Base-by-base conservation (phyloP, 345 rosid genomes). In the Excoecaria agallocha region DNA sequence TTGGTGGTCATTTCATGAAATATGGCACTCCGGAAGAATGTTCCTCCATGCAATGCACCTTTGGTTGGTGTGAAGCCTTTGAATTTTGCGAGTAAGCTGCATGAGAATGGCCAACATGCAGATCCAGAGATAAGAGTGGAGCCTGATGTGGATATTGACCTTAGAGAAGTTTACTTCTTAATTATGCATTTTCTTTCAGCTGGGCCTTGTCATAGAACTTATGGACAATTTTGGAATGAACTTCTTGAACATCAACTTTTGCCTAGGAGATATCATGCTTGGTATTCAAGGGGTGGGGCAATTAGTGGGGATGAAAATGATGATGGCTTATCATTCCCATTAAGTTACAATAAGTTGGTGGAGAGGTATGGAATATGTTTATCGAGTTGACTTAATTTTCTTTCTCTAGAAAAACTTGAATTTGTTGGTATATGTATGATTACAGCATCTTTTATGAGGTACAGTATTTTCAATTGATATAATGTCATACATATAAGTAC, bases 181-280 rank as follows among this genome's bases (percentile, higher is more conserved):
- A 89, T 96, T 77, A 88, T 96, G 88, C 98, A 91, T 83, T 96
- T 96, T 78, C 92, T 96, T 72, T 91, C 97, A 43, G 76, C 85
- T 77, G 95, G 99, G 39, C 99, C 98, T 41, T 96, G 99, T 77
- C 91, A 88, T 49, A 84, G 84, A 79, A 91, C 97, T 56, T 90
- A 41, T 84, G 86, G 81, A 59, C 93, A 86, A 71, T 78, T 93
- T 76, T 89, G 84, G 91, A 87, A 89, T 81, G 99, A 96, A 82
- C 90, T 96, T 75, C 85, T 90, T 71, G 97, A 93, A 65, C 89
- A 91, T 77, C 92, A 93, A 81, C 92, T 93, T 80, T 83, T 91
- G 74, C 99, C 99, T 22, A 84, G 97, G 87, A 91, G 98, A 82
- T 96, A 88, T 78, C 98, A 93, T 87, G 92, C 97, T 73, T 89